Conservation (phyloP, 192 early-diverging fungal genomes). For the Geranomyces michiganensis region DNA sequence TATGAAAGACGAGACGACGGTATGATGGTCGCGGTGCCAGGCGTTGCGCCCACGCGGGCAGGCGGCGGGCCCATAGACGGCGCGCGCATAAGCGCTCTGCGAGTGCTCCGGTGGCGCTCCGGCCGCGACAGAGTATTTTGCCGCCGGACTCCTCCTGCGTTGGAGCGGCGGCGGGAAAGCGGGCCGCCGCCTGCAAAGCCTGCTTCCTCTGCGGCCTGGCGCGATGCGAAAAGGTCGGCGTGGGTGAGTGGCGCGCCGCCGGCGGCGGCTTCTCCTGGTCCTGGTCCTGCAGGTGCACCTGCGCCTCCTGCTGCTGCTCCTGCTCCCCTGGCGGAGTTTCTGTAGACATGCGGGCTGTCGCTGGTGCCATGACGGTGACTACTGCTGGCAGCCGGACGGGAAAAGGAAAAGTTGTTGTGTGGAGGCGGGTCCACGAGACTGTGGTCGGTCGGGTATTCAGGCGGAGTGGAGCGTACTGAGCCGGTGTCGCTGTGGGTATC, state of each 20-base stretch:
- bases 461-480: not conserved
- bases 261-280: not conserved
- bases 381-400: not conserved
- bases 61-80: constrained; percentile 31
- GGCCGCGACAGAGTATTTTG: constrained; percentile 28
- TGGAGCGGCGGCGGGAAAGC: constrained; percentile 5
- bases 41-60: constrained; percentile 29
- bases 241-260: not conserved
- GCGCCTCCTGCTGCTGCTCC: too few relatives aligned
- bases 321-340: not conserved
- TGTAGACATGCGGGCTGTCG: not conserved
- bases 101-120: constrained; percentile 33
- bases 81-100: constrained; percentile 22
- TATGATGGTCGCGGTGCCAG: not conserved
- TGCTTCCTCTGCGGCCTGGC: not conserved
- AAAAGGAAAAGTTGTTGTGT: constrained; percentile 5
- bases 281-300: too few relatives aligned
- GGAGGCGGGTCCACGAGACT: not conserved
- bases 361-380: not conserved
- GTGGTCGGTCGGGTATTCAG: constrained; percentile 4
- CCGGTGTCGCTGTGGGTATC: too few relatives aligned
- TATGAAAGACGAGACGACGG: too few relatives aligned
- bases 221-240: not conserved
- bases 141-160: not conserved
- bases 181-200: not conserved